Evolutionary conservation across 2,329 filamentous ascomycete genomes (phyloP), one percentile per base, ranked within the genome.

Genomic region (Colletotrichum orchidophilum): DNA sequence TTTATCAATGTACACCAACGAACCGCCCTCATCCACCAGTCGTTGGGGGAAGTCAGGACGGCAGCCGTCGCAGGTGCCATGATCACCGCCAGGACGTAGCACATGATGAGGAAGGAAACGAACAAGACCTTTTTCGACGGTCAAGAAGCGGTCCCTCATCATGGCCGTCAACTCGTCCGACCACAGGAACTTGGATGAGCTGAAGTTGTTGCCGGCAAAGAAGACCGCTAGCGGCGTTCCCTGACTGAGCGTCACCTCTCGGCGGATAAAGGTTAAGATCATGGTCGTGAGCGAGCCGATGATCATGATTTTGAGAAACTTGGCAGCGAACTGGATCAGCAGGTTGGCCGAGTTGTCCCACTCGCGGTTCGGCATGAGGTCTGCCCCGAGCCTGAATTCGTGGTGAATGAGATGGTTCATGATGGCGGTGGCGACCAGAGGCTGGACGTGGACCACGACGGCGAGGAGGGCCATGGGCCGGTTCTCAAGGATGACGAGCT

Each of bases 201-300:
- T 39, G 27, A 52, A 66, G 6, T 46, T 46, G 6, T 35, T 58
- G 2, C 21, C 21, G 2, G 63, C 39, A 7, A 66, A 66, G 21
- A 50, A 39, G 11, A 53, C 54, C 27, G 63, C 63, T 15, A 66
- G 18, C 11, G 63, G 54, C 5, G 31, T 21, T 2, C 63, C 63
- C 18, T 66, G 53, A 5, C 21, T n/a, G 5, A 58, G 54, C 12
- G 55, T 26, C n/a, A 42, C 53, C 21, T 66, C 54, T 1, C 27
- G 21, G 1, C 63, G 63, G 15, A 66, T n/a, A 5, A 66, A 66
- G n/a, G 53, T 59, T 39, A 59, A 66, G 8, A 66, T 29, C 29
- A 66, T 66, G 8, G 53, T 59, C 11, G 29, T 46, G 15, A 59
- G 63, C 15, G 54, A 66, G 18, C 33, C 42, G 9, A 66, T 35